Conservation (phyloP, 306 rosid genomes). For the Fragaria nilgerrensis region DNA sequence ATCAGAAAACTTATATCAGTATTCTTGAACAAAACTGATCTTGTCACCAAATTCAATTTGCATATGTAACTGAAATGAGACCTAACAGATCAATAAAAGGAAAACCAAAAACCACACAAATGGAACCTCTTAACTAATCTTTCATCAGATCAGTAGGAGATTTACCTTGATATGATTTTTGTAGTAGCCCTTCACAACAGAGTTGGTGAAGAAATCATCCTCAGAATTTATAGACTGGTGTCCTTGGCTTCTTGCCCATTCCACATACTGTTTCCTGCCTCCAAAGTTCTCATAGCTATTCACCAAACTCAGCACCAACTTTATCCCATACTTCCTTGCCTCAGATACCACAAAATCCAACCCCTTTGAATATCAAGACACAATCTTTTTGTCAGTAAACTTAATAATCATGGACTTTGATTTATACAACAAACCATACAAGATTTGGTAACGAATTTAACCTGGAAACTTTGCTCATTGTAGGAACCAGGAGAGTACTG, state of each 20-base stretch:
- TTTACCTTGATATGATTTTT: constrained; percentile 80
- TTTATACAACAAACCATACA: background rate
- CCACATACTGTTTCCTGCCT: constrained; percentile 91
- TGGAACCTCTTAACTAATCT: background rate
- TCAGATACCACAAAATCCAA: constrained; percentile 76
- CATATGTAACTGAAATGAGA: background rate
- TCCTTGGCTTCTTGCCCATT: constrained; percentile 81
- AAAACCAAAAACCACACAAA: background rate
- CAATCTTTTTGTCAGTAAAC: background rate
- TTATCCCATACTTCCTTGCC: constrained; percentile 70
- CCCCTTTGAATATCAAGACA: constrained; percentile 49
- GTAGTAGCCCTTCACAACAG: constrained; percentile 60
- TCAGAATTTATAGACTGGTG: constrained; percentile 72
- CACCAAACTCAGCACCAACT: constrained; percentile 77
- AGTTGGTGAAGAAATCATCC: constrained; percentile 81
- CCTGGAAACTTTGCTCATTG: constrained; percentile 78
- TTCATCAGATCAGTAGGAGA: background rate
- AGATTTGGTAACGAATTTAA: constrained; percentile 4
- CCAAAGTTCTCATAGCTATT: constrained; percentile 71
- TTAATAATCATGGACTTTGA: background rate
- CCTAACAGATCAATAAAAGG: background rate
- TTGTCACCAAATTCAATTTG: background rate
- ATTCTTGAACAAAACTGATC: background rate
- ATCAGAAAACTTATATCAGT: background rate
- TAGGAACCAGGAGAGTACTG: constrained; percentile 88